These are phyloP conservation scores for Diplosphaera chodatii DNA, from an alignment of 139 green algal species.

Conservation along the genomic window DNA sequence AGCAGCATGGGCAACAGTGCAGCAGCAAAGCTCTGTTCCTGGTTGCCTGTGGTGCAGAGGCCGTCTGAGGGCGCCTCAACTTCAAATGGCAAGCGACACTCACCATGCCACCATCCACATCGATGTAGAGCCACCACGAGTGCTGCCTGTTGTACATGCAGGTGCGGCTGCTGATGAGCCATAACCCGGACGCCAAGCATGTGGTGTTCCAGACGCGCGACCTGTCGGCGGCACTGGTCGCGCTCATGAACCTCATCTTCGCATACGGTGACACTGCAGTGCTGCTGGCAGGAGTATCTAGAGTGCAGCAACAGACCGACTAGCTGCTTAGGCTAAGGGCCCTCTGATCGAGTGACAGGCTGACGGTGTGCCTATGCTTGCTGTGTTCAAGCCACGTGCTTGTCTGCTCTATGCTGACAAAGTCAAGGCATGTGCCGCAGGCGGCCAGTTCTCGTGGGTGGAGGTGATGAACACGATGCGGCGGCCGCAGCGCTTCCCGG, in stretches of 20 bases:
- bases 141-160: conserved; percentile 9
- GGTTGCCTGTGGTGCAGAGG: no score
- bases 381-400: no score
- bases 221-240: conserved; percentile 15
- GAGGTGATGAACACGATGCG: conserved; percentile 23
- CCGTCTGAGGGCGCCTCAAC: no score
- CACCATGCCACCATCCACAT: no score
- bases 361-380: no score
- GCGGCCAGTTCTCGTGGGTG: conserved; percentile 34
- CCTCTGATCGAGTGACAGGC: no score
- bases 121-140: no score
- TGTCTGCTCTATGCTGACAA: neutral
- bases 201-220: conserved; percentile 16
- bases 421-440: conserved; percentile 9
- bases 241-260: conserved; percentile 28
- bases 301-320: no score
- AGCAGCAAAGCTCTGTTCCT: no score
- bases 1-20: no score
- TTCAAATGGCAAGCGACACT: no score
- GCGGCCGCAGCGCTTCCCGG: neutral
- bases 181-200: conserved; percentile 19
- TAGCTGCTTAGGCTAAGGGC: no score
- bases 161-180: conserved; percentile 25
- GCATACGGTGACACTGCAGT: conserved; percentile 16
- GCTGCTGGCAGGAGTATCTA: neutral